Base-by-base conservation (phyloP, 1,284 basidiomycete genomes). In the Ustilago vetiveriae region DNA sequence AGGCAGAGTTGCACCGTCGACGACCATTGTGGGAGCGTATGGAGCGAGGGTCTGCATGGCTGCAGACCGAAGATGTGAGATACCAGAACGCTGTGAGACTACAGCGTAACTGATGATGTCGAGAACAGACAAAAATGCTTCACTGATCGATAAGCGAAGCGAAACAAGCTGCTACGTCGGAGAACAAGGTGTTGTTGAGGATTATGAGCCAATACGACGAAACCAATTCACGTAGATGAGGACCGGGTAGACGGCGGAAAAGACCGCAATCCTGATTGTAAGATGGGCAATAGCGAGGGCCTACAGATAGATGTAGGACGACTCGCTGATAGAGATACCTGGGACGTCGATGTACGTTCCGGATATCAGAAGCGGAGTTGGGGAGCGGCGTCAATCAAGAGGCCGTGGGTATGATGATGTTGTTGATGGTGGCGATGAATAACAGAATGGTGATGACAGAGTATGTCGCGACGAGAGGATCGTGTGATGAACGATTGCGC, bases 161-260 rank as follows among this genome's bases (percentile, higher is more conserved):
- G 23, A 23, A 21, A 35, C 17, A 32, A 42, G 43, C 45, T 49
- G 50, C 24, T 30, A 6, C 29, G 36, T 45, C 26, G 30, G 3
- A 19, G n/a, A 27, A 13, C 27, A 41, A 24, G 30, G 49, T 24
- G 30, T 40, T 19, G 50, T 37, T 24, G 45, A 54, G 43, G 50
- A 29, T 64, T 48, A 54, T 46, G 33, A 54, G 60, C 67, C 67
- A 36, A 38, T 70, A 56, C 67, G 67, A 70, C 67, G 67, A 62
- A 59, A 70, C 60, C 67, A 59, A 70, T 58, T 55, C 60, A 64
- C 67, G 67, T 70, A 70, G 67, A 70, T 59, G 39, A 52, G 54
- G 56, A 50, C 60, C 67, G 60, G 67, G 42, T 29, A 56, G 56
- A 64, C 40, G 41, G 45, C 54, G 56, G 38, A 27, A 39, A 42